Evolutionary conservation across 208 protist genomes (phyloP).

Genomic region (Leptomonas seymouri): DNA sequence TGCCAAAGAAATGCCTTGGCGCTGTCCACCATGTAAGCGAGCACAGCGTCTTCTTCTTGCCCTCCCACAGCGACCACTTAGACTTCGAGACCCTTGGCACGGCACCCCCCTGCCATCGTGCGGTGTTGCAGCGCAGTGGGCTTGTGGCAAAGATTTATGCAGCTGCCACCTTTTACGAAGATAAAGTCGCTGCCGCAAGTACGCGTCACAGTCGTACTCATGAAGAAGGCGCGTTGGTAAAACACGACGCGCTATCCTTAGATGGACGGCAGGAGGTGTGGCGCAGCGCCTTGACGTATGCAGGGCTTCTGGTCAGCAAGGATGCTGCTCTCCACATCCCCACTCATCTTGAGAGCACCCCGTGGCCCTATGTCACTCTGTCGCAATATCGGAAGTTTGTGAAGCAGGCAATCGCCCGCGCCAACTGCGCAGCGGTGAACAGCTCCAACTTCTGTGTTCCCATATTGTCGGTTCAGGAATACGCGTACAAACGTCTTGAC

Average conservation of each 20-base stretch:
- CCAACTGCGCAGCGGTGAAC: constrained; percentile 32
- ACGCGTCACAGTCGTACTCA: not conserved
- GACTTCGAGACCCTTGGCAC: constrained; percentile 65
- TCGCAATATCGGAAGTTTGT: constrained; percentile 34
- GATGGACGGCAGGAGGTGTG: constrained; percentile 43
- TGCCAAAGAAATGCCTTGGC: constrained; percentile 4
- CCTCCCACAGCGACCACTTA: constrained; percentile 33
- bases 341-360: constrained; percentile 1
- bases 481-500: constrained; percentile 33
- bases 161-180: constrained; percentile 14
- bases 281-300: constrained; percentile 31
- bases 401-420: constrained; percentile 22
- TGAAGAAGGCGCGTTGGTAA: not conserved
- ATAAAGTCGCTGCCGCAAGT: not conserved
- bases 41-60: constrained; percentile 60
- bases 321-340: constrained; percentile 12
- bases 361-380: constrained; percentile 60
- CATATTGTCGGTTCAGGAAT: constrained; percentile 46
- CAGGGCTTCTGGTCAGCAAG: constrained; percentile 23
- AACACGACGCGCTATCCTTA: constrained; percentile 13
- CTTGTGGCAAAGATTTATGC: constrained; percentile 66
- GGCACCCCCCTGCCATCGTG: constrained; percentile 58
- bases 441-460: constrained; percentile 55
- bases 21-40: constrained; percentile 46
- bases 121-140: constrained; percentile 63